phyloP scores from a whole-genome alignment of 768 basidiomycete genomes.

The Dioszegia crocea region DNA sequence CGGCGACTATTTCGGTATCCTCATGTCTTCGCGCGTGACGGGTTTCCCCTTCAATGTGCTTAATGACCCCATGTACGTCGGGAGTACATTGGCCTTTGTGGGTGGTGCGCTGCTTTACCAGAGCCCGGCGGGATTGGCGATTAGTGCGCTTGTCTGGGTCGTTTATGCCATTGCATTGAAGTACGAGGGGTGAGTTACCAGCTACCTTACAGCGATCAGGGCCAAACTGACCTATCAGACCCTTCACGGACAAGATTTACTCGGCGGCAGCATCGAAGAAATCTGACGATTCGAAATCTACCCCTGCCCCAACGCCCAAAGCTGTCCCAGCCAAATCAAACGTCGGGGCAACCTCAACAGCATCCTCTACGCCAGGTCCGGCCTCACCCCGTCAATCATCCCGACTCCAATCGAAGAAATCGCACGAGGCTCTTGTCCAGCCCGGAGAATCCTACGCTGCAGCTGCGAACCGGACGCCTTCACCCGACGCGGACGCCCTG shows the following conservation, averaged over 20 bases:
- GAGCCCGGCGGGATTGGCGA: slow-evolving; percentile 73
- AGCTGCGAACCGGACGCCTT: slow-evolving; percentile 19
- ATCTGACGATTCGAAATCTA: slow-evolving; percentile 10
- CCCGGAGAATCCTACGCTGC: slow-evolving; percentile 24
- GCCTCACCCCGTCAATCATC: slow-evolving; percentile 18
- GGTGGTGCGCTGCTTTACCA: slow-evolving; percentile 86
- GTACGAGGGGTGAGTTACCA: slow-evolving; percentile 81
- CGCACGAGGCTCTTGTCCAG: slow-evolving; percentile 9
- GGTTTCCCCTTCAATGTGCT: slow-evolving; percentile 95
- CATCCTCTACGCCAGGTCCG: background rate
- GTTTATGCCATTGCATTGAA: slow-evolving; percentile 77
- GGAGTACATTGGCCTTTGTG: slow-evolving; percentile 83
- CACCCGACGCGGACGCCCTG: slow-evolving; percentile 16
- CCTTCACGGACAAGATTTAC: slow-evolving; percentile 55
- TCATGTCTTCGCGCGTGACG: slow-evolving; percentile 76
- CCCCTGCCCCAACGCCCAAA: slow-evolving; percentile 16
- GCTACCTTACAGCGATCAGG: too few species aligned
- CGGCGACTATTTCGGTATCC: slow-evolving; percentile 55
- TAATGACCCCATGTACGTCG: slow-evolving; percentile 93
- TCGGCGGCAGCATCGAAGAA: slow-evolving; percentile 41
- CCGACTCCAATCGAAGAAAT: slow-evolving; percentile 10
- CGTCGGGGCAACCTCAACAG: too few species aligned
- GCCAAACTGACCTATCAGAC: slow-evolving; percentile 41
- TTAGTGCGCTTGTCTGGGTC: slow-evolving; percentile 76
- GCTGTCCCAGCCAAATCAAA: background rate